Evolutionary conservation across 2,329 filamentous ascomycete genomes (phyloP), one percentile per base, ranked within the genome.

Genomic region (Colletotrichum sp.): DNA sequence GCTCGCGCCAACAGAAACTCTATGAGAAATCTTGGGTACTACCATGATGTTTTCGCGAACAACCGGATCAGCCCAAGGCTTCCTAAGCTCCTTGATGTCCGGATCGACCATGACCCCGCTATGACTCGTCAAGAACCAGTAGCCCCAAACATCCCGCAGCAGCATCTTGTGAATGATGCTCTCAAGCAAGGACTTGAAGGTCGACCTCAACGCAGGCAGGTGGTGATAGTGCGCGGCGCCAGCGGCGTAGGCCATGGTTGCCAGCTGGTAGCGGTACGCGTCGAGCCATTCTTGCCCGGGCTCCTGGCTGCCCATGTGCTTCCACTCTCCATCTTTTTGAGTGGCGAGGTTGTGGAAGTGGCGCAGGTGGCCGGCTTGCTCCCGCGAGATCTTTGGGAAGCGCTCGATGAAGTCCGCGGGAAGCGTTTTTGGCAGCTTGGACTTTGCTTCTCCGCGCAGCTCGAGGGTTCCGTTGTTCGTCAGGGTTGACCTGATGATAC

Each of bases 51-150:
- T 87, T 77, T 87, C 85, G 52, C 78, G 79, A 21, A 82, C 78
- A 2, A 87, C 80, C 1, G 86, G 85, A 76, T 87, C 84, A 0
- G 85, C 84, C 85, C 86, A 87, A 0, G 86, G 86, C 69, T 83
- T 84, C 13, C 86, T 78, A 59, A 87, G 71, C 71, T 86, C 84
- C 24, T 80, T 84, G 3, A 86, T 69, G 68, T 83, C 81, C 3
- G 85, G 86, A 72, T 87, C 83, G 2, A 83, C 77, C 3, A 66
- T 30, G 5, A 78, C 81, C 1, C 85, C 85, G 2, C 81, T 80
- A 28, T 84, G 83, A 30, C 80, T 82, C 4, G 84, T 84, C n/a
- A 81, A 78, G 77, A 84, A 87, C 86, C 85, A 87, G 75, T 87
- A 87, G 2, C 81, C 82, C 85, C 86, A 88, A 3, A 87, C 86